Conservation (phyloP, 108 stramenopile species). For the Nannochloropsis oceanica region DNA sequence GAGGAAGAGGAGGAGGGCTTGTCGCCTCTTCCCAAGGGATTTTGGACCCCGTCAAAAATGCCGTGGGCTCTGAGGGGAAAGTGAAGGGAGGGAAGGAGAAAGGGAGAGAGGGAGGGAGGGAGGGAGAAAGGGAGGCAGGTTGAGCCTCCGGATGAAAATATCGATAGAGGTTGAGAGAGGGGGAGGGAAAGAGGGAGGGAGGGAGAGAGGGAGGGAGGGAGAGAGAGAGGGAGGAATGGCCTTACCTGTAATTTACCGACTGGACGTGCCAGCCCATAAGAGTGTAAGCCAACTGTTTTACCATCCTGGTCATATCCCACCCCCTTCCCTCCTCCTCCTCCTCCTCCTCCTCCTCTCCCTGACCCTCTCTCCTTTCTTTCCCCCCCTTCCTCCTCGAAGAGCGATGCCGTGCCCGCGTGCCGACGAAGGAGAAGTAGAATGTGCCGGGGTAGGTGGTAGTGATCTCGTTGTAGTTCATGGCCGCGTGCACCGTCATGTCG, state of each 20-base stretch:
- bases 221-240: background rate
- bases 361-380: background rate
- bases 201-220: too few species aligned
- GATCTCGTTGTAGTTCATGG: too few species aligned
- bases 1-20: constrained; percentile 22
- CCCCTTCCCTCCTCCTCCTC: background rate
- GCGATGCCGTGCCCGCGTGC: too few species aligned
- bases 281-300: background rate
- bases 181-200: too few species aligned
- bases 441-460: too few species aligned
- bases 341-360: background rate
- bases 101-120: background rate
- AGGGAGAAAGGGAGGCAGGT: background rate
- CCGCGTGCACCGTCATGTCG: too few species aligned
- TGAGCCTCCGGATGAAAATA: background rate
- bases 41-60: background rate
- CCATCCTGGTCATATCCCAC: background rate
- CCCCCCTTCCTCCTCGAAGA: too few species aligned
- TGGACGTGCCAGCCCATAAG: too few species aligned
- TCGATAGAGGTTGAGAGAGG: too few species aligned
- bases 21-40: background rate
- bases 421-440: too few species aligned
- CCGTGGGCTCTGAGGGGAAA: constrained; percentile 19
- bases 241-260: too few species aligned
- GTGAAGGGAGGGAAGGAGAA: constrained; percentile 2